Percentiles rank a stretch among this genome's conserved stretches.
Conservation (phyloP, 352 stramenopile species). For the Hyaloperonospora brassicae region DNA sequence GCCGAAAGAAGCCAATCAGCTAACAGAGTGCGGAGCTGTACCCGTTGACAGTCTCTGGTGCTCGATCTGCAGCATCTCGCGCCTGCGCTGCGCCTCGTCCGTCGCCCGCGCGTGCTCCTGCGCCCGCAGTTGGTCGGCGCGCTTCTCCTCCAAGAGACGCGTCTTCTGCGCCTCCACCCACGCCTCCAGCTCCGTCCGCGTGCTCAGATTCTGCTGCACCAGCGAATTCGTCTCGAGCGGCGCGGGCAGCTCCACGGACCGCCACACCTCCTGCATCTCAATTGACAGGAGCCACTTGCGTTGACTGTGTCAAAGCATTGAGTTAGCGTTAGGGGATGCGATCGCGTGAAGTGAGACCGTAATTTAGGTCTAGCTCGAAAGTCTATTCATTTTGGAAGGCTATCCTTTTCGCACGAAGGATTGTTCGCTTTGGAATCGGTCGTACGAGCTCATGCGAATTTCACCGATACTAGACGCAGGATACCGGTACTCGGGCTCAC, state of each 20-base stretch:
- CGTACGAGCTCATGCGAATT: too few species aligned
- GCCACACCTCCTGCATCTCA: constrained; percentile 22
- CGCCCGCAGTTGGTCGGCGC: constrained; percentile 33
- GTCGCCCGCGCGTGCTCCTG: constrained; percentile 32
- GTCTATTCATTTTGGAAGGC: too few species aligned
- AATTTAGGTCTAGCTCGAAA: too few species aligned
- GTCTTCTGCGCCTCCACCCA: constrained; percentile 42
- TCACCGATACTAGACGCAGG: too few species aligned
- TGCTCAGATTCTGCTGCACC: constrained; percentile 37
- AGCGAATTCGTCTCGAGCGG: constrained; percentile 38
- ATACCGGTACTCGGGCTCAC: too few species aligned
- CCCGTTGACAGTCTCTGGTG: constrained; percentile 31
- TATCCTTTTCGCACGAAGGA: too few species aligned
- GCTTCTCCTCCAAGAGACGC: constrained; percentile 34
- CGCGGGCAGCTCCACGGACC: constrained; percentile 11
- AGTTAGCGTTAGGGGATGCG: too few species aligned
- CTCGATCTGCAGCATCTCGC: constrained; percentile 38
- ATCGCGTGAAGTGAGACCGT: too few species aligned
- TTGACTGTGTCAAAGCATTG: too few species aligned
- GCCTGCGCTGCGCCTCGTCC: constrained; percentile 34
- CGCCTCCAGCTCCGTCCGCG: constrained; percentile 34
- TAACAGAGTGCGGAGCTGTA: constrained; percentile 9
- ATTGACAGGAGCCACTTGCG: too few species aligned
- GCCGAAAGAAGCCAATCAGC: not conserved
- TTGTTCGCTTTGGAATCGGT: too few species aligned